Evolutionary conservation across 108 stramenopile species (phyloP), one percentile per base, ranked within the genome.

Genomic region (Parmales sp.): DNA sequence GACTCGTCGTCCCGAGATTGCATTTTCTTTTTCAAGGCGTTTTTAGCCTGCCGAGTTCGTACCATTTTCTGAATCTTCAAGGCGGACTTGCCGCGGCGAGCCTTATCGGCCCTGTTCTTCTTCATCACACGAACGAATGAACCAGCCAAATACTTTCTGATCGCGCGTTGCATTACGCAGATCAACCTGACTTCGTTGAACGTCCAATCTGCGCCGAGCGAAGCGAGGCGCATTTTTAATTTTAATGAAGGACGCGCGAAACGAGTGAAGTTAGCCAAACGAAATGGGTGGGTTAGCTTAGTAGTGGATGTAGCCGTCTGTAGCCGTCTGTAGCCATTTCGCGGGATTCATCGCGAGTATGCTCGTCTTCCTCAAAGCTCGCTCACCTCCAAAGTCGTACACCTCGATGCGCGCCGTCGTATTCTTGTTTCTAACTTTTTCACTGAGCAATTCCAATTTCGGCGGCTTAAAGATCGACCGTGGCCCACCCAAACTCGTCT

Each of bases 351-450:
- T n/a, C n/a, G n/a, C n/a, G n/a, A n/a, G n/a, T n/a, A n/a, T n/a
- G n/a, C n/a, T n/a, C n/a, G n/a, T n/a, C n/a, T n/a, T n/a, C n/a
- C n/a, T n/a, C n/a, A n/a, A n/a, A n/a, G n/a, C n/a, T n/a, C n/a
- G n/a, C n/a, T n/a, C n/a, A n/a, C n/a, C n/a, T 22, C 49, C 49
- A 22, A 50, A 50, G 49, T 50, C 49, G 49, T 50, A 50, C n/a
- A 50, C 49, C 18, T 50, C 49, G 23, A 50, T 20, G 20, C 49
- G n/a, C 6, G n/a, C 11, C 13, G 6, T 13, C 6, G 49, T 50
- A 22, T 50, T 20, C 19, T n/a, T 50, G n/a, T 16, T 20, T 5
- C 49, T 6, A 18, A 22, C n/a, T 22, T 50, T 50, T n/a, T 50
- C 49, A 20, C 20, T 50, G n/a, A 18, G 20, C 5, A 50, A n/a